Base-by-base conservation (phyloP, 202 grass and related monocot genomes). In the Digitaria exilis region DNA sequence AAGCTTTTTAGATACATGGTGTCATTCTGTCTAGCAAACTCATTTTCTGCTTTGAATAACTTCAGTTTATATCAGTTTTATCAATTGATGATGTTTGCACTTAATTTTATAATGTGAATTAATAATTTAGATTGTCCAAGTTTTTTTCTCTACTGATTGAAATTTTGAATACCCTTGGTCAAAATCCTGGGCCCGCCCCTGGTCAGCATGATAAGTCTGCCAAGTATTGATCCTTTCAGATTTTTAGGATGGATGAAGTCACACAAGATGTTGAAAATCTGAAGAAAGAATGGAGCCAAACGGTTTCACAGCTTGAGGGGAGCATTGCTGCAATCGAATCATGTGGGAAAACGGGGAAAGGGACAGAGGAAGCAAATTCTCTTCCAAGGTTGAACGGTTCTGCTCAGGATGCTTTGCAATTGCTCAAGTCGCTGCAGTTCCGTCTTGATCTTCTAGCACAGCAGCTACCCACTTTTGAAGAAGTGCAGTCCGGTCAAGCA, bases 401-500 rank as follows among this genome's bases (percentile, higher is more conserved):
- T 60, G 93, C 87, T 1, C 92, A 95, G 71, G 93, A 98, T 89
- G 78, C 80, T 13, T 77, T 95, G 41, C 90, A 92, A 39, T 78
- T 91, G 54, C 91, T 98, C 37, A 93, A 87, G 66, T 90, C 93
- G 4, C 73, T 94, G 83, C 90, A 94, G 78, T 95, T 89, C 43
- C 91, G 78, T 48, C 87, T 96, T 44, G 93, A 98, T 85, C 84
- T 93, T 70, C 82, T 97, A 3, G 90, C 82, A 9, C 89, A 98
- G 63, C 92, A 93, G 77, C 76, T 95, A 67, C 91, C 96, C 21
- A 95, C 89, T 76, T 79, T 88, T 58, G 89, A 93, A 49, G 93
- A 98, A 82, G 77, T 87, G 44, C 87, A 95, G 61, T 87, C 84
- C 19, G 91, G 85, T 24, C 85, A 90, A 50, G 72, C 81, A 57